phyloP scores from a whole-genome alignment of 495 filamentous ascomycete species.

The Lentithecium fluviatile region DNA sequence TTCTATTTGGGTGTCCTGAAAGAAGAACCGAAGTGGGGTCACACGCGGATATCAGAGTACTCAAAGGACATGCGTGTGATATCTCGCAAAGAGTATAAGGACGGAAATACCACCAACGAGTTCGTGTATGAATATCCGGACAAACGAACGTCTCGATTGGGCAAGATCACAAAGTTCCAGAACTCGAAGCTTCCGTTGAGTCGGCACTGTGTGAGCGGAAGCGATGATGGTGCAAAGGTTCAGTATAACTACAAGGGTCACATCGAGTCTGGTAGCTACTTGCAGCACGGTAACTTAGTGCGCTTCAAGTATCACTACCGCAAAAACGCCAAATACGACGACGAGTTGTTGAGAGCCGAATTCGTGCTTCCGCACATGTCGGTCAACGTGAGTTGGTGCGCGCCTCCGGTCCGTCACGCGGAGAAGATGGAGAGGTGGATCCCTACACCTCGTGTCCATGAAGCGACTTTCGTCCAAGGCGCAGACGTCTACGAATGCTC shows the following conservation, averaged over 20 bases:
- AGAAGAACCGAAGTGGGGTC: constrained; percentile 38
- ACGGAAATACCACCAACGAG: constrained; percentile 49
- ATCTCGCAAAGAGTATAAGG: constrained; percentile 51
- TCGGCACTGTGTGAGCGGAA: constrained; percentile 51
- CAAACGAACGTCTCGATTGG: constrained; percentile 10
- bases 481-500: constrained; percentile 54
- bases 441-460: constrained; percentile 58
- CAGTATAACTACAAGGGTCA: constrained; percentile 58
- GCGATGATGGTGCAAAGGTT: constrained; percentile 50
- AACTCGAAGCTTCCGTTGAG: constrained; percentile 48
- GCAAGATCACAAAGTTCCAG: constrained; percentile 28
- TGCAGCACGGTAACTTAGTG: constrained; percentile 56
- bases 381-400: constrained; percentile 59
- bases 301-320: constrained; percentile 60
- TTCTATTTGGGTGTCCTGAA: constrained; percentile 31
- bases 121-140: constrained; percentile 52
- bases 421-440: constrained; percentile 60
- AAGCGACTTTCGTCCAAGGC: constrained; percentile 58
- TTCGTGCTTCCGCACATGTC: constrained; percentile 57
- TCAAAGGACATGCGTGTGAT: constrained; percentile 50
- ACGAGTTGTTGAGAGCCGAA: constrained; percentile 59
- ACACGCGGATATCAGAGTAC: constrained; percentile 51
- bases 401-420: constrained; percentile 52
- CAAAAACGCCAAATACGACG: constrained; percentile 55
- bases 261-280: constrained; percentile 55